Evolutionary conservation across 208 protist genomes (phyloP).

Genomic region (Leishmania mexicana): DNA sequence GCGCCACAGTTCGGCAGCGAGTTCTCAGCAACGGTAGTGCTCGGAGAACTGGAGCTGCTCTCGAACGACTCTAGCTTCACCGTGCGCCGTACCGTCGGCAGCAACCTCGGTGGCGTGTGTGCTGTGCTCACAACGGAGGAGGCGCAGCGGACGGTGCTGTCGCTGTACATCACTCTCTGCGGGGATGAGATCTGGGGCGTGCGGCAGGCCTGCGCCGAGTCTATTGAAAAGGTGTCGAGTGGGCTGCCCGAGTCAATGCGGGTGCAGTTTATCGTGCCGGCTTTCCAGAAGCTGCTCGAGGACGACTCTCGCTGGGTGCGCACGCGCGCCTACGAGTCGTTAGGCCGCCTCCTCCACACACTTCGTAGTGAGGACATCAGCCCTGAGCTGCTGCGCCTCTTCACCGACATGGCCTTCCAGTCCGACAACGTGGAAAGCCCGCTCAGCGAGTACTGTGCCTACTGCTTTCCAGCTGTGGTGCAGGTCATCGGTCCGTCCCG

Average conservation of each 20-base stretch:
- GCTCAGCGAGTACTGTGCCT: constrained; percentile 93
- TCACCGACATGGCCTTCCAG: constrained; percentile 93
- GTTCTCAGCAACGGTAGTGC: constrained; percentile 67
- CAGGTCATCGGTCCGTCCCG: constrained; percentile 80
- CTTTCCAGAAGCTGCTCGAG: constrained; percentile 74
- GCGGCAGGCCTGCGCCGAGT: constrained; percentile 94
- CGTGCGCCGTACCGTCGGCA: constrained; percentile 88
- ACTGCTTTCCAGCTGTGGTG: constrained; percentile 94
- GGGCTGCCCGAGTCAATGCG: constrained; percentile 65
- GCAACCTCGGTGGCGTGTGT: constrained; percentile 80
- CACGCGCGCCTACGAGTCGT: constrained; percentile 85
- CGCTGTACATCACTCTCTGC: constrained; percentile 89
- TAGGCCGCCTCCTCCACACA: constrained; percentile 93
- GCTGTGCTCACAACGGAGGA: constrained; percentile 54
- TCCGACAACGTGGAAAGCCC: constrained; percentile 88
- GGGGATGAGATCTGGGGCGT: constrained; percentile 97
- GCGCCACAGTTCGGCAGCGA: constrained; percentile 76
- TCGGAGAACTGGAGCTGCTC: constrained; percentile 85
- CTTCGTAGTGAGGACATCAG: constrained; percentile 85
- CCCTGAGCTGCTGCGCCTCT: constrained; percentile 83
- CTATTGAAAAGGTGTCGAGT: constrained; percentile 71
- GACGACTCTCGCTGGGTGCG: constrained; percentile 95
- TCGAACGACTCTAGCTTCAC: constrained; percentile 91
- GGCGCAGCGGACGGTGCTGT: constrained; percentile 69
- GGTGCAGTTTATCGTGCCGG: constrained; percentile 61